phyloP scores from a whole-genome alignment of 495 filamentous ascomycete genomes.

The Penicillium crystallinum region DNA sequence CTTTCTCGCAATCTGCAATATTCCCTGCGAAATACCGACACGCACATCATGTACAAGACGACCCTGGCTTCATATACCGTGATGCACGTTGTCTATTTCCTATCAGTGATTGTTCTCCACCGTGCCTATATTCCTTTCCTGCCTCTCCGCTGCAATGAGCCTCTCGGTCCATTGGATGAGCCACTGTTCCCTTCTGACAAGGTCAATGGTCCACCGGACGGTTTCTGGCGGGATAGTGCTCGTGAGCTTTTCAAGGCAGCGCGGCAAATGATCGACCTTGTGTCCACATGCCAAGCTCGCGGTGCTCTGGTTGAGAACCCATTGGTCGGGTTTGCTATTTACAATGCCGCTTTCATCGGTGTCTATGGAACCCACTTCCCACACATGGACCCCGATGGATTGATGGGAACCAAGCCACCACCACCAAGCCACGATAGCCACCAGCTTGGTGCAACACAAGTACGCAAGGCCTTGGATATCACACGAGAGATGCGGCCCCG shows the following conservation, averaged over 20 bases:
- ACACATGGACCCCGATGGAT: conserved; percentile 67
- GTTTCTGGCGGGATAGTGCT: conserved; percentile 73
- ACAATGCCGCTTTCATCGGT: conserved; percentile 67
- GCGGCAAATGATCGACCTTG: conserved; percentile 68
- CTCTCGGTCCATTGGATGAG: conserved; percentile 67
- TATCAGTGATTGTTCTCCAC: conserved; percentile 75
- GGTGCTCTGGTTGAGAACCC: conserved; percentile 70
- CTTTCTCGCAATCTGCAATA: conserved; percentile 68
- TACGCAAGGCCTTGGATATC: conserved; percentile 48
- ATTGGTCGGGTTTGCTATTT: conserved; percentile 73
- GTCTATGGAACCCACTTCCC: conserved; percentile 72
- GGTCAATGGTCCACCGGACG: conserved; percentile 39
- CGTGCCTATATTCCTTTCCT: conserved; percentile 80
- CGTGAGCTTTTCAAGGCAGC: conserved; percentile 69
- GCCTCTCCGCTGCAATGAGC: conserved; percentile 62
- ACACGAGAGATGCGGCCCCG: conserved; percentile 59
- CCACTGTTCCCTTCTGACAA: conserved; percentile 58
- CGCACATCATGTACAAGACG: conserved; percentile 66
- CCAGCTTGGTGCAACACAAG: conserved; percentile 33
- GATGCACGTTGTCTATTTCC: conserved; percentile 70
- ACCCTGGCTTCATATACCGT: conserved; percentile 70
- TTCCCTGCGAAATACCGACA: conserved; percentile 69
- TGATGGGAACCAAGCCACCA: conserved; percentile 40
- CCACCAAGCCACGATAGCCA: conserved; percentile 25
- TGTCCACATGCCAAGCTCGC: conserved; percentile 68